Base-by-base conservation (phyloP, 768 basidiomycete species). In the Leccinellum rugosiceps region DNA sequence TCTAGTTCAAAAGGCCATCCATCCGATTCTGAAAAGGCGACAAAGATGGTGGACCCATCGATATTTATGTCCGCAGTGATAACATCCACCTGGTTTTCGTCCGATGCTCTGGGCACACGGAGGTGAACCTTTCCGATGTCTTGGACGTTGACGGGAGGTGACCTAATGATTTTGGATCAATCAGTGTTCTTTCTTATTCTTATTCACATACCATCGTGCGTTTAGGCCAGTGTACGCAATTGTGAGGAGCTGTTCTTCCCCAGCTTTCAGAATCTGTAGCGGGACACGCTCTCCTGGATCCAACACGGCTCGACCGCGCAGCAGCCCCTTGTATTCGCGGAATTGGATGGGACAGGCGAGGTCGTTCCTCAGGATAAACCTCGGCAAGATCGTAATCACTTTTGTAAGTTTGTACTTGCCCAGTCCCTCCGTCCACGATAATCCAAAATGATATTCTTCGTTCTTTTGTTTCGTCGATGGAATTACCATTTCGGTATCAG, bases 381-480 rank as follows among this genome's bases (percentile, higher is more conserved):
- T 85, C 26, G 97, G 97, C 8, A 90, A 80, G 35, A 98, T 75
- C 0, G 91, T 95, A 62, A 99, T 86, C 63, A 98, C 88, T 75
- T 98, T 98, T 26, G 88, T 89, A 32, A 98, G 76, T 68, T 98
- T 98, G 72, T 98, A 98, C 78, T 97, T 98, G 34, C 97, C 97
- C n/a, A 87, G 76, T 2, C 95, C 97, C 72, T 96, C 94, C 17
- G 83, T 80, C 84, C 95, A 98, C 5, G 94, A 95, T 38, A 99
- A 65, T 2, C 96, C 97, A 47, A 92, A 72, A 68, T 94, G 90
- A 52, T 86, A 80, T 68, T 87, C 84, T 48, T 90, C 85, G 3
- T 80, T 74, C 60, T 78, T 84, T 52, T 85, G 85, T 30, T 76
- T 77, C 44, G 81, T 74, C 9, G 88, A 86, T 2, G 85, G 78